Evolutionary conservation across 345 rosid species (phyloP).

Genomic region (Hypericum perforatum): DNA sequence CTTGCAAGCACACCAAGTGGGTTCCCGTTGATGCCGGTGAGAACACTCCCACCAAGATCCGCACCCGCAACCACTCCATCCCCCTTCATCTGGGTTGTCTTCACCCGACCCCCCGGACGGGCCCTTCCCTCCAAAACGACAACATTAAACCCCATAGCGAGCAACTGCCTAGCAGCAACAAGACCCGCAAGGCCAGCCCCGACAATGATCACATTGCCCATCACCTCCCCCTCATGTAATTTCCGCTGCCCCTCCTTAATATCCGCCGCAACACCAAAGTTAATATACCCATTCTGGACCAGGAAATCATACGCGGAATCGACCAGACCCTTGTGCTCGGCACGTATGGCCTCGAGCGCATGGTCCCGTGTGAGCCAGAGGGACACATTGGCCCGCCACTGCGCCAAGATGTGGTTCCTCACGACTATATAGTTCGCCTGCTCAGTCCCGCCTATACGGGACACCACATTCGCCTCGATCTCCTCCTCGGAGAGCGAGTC

Average conservation of each 20-base stretch:
- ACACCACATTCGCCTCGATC: conserved; percentile 82
- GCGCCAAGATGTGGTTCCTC: conserved; percentile 70
- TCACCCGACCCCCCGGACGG: conserved; percentile 82
- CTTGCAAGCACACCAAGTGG: conserved; percentile 89
- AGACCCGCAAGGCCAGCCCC: conserved; percentile 89
- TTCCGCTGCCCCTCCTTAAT: conserved; percentile 59
- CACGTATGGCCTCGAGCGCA: conserved; percentile 63
- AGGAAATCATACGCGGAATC: conserved; percentile 66
- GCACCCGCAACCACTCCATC: conserved; percentile 72
- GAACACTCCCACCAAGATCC: conserved; percentile 90
- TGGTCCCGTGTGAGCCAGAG: conserved; percentile 69
- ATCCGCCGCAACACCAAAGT: conserved; percentile 65
- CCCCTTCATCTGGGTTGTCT: conserved; percentile 69
- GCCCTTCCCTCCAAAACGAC: conserved; percentile 80
- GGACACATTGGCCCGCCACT: conserved; percentile 81
- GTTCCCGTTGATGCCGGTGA: conserved; percentile 89
- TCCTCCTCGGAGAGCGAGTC: conserved; percentile 92
- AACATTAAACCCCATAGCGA: conserved; percentile 82
- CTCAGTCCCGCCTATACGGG: conserved; percentile 57
- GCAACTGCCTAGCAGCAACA: conserved; percentile 76
- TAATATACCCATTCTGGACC: conserved; percentile 75
- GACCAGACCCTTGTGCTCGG: conserved; percentile 55
- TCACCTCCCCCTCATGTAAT: conserved; percentile 38
- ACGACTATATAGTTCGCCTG: conserved; percentile 73
- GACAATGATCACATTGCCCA: conserved; percentile 66